These are phyloP conservation scores for Lactarius sanguifluus DNA, from an alignment of 768 basidiomycete genomes.

Conservation along the genomic window DNA sequence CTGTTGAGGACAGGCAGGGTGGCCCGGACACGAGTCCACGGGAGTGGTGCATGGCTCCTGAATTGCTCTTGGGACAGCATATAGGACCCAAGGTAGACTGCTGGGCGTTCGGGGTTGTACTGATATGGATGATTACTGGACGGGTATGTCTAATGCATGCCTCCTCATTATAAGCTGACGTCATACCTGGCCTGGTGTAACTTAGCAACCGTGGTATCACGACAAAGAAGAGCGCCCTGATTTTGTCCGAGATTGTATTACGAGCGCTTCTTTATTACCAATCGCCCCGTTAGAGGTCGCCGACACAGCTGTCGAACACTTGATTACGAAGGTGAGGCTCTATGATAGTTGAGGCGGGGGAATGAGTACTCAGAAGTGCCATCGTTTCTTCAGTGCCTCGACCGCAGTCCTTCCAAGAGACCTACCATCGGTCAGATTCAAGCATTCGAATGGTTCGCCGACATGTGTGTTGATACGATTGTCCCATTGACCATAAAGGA, in stretches of 20 bases:
- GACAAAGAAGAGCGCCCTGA: neutral
- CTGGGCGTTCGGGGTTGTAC: constrained; percentile 27
- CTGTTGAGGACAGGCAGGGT: constrained; percentile 14
- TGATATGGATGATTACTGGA: constrained; percentile 29
- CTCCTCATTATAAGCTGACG: neutral
- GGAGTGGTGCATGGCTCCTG: constrained; percentile 29
- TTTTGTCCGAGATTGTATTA: constrained; percentile 17
- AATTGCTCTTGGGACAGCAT: constrained; percentile 27
- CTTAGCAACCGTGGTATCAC: constrained; percentile 18
- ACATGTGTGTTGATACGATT: constrained; percentile 18
- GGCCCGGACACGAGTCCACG: constrained; percentile 1
- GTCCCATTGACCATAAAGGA: neutral
- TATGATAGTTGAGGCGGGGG: neutral
- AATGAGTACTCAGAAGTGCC: neutral
- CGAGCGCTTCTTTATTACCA: constrained; percentile 1
- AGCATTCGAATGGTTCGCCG: constrained; percentile 20
- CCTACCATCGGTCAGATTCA: constrained; percentile 17
- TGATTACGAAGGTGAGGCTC: constrained; percentile 24
- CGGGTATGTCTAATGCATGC: constrained; percentile 16
- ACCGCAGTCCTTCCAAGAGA: constrained; percentile 27
- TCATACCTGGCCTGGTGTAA: neutral
- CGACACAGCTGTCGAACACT: constrained; percentile 3
- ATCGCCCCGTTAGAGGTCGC: constrained; percentile 10
- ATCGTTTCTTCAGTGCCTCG: constrained; percentile 24
- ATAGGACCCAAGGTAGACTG: constrained; percentile 28